phyloP scores from a whole-genome alignment of 2,329 filamentous ascomycete species.

The Ilyonectria destructans region DNA sequence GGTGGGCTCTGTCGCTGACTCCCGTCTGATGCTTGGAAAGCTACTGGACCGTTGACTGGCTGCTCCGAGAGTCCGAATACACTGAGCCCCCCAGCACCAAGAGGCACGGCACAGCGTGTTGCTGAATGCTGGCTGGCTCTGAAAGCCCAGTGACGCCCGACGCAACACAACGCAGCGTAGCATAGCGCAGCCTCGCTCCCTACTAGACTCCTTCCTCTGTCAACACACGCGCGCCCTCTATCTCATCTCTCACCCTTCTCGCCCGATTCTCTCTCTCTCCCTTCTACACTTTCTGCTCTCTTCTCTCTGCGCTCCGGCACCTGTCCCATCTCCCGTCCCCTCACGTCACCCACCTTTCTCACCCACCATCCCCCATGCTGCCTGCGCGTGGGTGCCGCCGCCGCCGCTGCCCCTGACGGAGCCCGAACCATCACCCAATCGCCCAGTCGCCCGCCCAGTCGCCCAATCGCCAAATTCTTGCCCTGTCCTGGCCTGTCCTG shows the following conservation, averaged over 20 bases:
- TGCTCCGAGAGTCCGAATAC: conserved; percentile 29
- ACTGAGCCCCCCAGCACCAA: conserved; percentile 10
- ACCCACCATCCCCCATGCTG: conserved; percentile 25
- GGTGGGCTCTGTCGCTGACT: conserved; percentile 13
- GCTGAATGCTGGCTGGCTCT: conserved; percentile 1
- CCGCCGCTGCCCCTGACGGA: conserved; percentile 35
- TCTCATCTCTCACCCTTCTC: background rate
- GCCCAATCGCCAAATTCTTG: background rate
- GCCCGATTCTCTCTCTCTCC: background rate
- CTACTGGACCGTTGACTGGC: conserved; percentile 6
- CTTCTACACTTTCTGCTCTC: conserved; percentile 1
- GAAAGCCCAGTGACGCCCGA: conserved; percentile 39
- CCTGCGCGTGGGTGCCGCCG: conserved; percentile 26
- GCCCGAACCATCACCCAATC: conserved; percentile 41
- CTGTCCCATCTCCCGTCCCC: background rate
- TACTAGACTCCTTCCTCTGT: conserved; percentile 35
- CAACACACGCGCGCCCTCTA: conserved; percentile 24
- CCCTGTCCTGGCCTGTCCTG: conserved; percentile 8
- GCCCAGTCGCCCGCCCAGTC: conserved; percentile 36
- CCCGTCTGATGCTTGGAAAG: background rate
- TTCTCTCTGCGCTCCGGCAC: conserved; percentile 6
- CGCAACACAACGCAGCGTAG: conserved; percentile 34
- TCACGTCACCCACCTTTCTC: background rate
- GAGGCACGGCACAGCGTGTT: background rate
- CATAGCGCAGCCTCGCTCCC: conserved; percentile 28